Evolutionary conservation across 331 rosid species (phyloP).

Genomic region (Cydonia oblonga): DNA sequence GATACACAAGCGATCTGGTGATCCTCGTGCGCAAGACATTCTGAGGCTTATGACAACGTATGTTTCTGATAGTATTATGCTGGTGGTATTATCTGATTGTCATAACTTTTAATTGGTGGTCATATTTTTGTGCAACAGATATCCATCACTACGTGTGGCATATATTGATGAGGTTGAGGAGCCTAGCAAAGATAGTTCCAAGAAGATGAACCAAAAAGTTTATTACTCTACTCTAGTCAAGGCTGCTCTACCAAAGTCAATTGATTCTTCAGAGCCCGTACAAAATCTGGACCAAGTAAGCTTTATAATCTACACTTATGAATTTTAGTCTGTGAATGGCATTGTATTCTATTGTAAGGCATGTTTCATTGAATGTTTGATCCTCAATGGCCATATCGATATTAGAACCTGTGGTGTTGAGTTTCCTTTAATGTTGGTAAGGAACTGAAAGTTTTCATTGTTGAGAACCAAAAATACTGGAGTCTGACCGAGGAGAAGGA

Average conservation of each 20-base stretch:
- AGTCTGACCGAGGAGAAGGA: too few species aligned
- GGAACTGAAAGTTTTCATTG: too few species aligned
- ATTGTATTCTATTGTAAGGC: neutral
- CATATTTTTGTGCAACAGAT: constrained; percentile 31
- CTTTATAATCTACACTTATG: neutral
- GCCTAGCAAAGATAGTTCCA: constrained; percentile 56
- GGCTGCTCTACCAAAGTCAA: constrained; percentile 83
- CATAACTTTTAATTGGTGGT: neutral
- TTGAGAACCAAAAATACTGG: too few species aligned
- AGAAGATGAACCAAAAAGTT: constrained; percentile 60
- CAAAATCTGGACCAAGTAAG: constrained; percentile 86
- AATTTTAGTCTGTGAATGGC: neutral
- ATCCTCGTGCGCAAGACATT: constrained; percentile 69
- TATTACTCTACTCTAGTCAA: constrained; percentile 88
- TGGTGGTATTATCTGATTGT: neutral
- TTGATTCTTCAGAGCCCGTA: constrained; percentile 58
- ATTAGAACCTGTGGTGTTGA: neutral
- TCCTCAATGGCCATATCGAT: neutral
- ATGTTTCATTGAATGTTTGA: neutral
- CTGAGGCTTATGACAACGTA: constrained; percentile 87
- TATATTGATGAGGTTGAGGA: constrained; percentile 94
- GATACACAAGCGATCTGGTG: constrained; percentile 87
- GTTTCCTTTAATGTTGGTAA: too few species aligned
- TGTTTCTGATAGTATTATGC: neutral
- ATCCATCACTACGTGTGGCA: constrained; percentile 95